Evolutionary conservation across 2,329 filamentous ascomycete genomes (phyloP).

Genomic region (Fusarium drepaniforme): DNA sequence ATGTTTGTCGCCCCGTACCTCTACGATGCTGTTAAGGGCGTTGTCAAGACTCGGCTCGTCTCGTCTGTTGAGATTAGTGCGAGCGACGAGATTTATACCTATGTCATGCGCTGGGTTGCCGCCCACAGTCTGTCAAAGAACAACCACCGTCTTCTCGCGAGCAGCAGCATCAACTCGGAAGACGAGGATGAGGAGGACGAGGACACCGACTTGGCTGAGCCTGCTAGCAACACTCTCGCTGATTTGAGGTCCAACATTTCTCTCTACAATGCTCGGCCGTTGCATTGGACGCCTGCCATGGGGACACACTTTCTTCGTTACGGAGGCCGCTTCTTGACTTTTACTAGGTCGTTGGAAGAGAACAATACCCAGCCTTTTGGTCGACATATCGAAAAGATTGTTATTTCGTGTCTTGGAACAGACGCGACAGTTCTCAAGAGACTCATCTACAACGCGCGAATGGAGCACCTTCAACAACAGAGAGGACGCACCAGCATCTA

Average conservation of each 20-base stretch:
- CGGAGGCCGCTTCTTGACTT: conserved; percentile 17
- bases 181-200: background rate
- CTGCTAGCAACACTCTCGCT: conserved; percentile 7
- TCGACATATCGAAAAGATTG: background rate
- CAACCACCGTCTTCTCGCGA: conserved; percentile 26
- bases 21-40: background rate
- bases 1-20: background rate
- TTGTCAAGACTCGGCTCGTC: conserved; percentile 12
- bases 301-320: conserved; percentile 32
- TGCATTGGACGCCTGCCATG: conserved; percentile 26
- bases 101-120: conserved; percentile 31
- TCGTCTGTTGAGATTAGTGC: conserved; percentile 26
- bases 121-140: conserved; percentile 18
- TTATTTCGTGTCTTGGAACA: conserved; percentile 24
- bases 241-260: conserved; percentile 23
- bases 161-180: conserved; percentile 2
- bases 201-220: conserved; percentile 1
- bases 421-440: conserved; percentile 27
- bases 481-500: conserved; percentile 29
- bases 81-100: conserved; percentile 26
- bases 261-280: conserved; percentile 13
- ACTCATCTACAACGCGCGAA: conserved; percentile 25
- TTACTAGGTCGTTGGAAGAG: conserved; percentile 11
- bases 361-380: background rate
- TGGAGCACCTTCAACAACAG: conserved; percentile 25